Conservation (phyloP, 2,329 filamentous ascomycete species). For the Lecanicillium sp. region DNA sequence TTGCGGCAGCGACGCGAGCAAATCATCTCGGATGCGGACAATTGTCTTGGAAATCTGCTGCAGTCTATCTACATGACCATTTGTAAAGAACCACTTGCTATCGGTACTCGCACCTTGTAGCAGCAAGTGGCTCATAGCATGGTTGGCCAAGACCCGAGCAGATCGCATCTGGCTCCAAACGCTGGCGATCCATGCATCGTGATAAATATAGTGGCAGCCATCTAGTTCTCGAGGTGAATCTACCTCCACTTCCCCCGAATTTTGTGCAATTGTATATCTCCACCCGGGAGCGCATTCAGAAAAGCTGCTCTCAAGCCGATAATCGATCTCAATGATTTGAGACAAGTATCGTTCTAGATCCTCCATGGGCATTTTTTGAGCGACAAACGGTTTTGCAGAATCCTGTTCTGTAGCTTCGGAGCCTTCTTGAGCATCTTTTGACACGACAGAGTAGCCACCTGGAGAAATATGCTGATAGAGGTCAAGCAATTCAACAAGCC, state of each 20-base stretch:
- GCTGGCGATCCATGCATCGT: constrained; percentile 8
- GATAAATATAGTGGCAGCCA: constrained; percentile 7
- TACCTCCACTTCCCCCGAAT: neutral
- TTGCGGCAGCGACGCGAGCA: constrained; percentile 6
- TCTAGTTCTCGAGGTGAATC: constrained; percentile 5
- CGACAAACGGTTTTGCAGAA: neutral
- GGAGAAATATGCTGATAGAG: constrained; percentile 9
- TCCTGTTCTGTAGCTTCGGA: neutral
- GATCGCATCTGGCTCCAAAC: constrained; percentile 9
- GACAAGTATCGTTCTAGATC: constrained; percentile 8
- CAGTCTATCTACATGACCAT: constrained; percentile 8
- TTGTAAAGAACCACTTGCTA: constrained; percentile 10
- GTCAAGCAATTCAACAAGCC: constrained; percentile 8
- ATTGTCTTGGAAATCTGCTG: constrained; percentile 8
- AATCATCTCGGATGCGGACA: constrained; percentile 4
- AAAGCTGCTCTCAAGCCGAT: constrained; percentile 9
- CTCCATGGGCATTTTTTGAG: constrained; percentile 5
- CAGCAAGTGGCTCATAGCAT: constrained; percentile 6
- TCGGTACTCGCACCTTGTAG: constrained; percentile 8
- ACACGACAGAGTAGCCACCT: constrained; percentile 6
- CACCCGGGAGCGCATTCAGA: constrained; percentile 6
- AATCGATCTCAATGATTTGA: constrained; percentile 8
- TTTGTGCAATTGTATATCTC: constrained; percentile 6
- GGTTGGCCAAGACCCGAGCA: constrained; percentile 8
- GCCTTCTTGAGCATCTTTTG: neutral